Percentiles rank a stretch among this genome's conserved stretches.
Conservation (phyloP, 2,329 filamentous ascomycete species). For the Orbilia blumenaviensis region DNA sequence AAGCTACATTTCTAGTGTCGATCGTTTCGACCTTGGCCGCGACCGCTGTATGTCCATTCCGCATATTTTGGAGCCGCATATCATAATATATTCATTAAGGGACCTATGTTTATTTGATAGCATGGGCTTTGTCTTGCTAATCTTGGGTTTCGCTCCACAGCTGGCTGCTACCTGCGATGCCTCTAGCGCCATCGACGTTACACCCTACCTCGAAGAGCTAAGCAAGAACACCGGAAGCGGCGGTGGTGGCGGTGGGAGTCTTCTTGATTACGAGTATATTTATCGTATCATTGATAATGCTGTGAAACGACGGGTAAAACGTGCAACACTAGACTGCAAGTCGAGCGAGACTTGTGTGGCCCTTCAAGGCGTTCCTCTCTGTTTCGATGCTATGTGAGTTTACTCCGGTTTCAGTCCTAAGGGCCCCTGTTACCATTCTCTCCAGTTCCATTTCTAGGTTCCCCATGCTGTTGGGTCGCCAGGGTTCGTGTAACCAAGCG, state of each 20-base stretch:
- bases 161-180: conserved; percentile 15
- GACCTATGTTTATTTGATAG: background rate
- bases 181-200: conserved; percentile 25
- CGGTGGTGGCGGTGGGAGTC: background rate
- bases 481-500: no score
- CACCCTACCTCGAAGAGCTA: conserved; percentile 21
- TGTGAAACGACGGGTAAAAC: conserved; percentile 18
- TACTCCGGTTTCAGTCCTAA: background rate
- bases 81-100: background rate
- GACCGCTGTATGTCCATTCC: background rate
- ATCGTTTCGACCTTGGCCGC: conserved; percentile 7
- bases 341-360: conserved; percentile 20
- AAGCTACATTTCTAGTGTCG: conserved; percentile 3
- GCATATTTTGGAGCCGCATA: background rate
- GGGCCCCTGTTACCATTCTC: no score
- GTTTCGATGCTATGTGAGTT: conserved; percentile 26
- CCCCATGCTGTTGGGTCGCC: no score
- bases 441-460: no score
- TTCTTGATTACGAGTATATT: conserved; percentile 4
- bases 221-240: background rate
- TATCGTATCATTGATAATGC: conserved; percentile 22
- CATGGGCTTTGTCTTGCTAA: no score
- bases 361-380: conserved; percentile 23
- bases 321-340: conserved; percentile 23
- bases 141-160: background rate